A percentile compares a stretch with the other conserved stretches of the same genome.
Conservation (phyloP, 1,284 basidiomycete genomes). For the Microbotryomycetes sp. region DNA sequence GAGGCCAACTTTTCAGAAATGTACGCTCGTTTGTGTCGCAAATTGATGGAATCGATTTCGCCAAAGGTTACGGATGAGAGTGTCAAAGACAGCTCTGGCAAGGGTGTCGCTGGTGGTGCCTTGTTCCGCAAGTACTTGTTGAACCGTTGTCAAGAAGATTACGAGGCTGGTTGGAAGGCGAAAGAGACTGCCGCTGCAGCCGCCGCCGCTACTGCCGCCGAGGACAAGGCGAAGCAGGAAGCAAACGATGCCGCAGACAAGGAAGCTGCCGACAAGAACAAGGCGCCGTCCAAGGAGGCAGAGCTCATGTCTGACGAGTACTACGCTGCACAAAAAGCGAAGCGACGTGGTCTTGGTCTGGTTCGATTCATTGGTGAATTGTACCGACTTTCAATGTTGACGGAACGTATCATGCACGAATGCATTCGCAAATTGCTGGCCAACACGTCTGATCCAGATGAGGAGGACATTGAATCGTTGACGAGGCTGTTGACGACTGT, state of each 20-base stretch:
- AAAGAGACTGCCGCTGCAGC: constrained; percentile 51
- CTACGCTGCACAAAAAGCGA: constrained; percentile 92
- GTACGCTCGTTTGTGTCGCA: constrained; percentile 89
- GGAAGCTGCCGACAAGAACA: constrained; percentile 38
- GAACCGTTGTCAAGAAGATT: constrained; percentile 89
- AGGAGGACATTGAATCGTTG: constrained; percentile 94
- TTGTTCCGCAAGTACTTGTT: constrained; percentile 83
- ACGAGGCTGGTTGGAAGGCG: constrained; percentile 70
- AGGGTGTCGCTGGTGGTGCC: constrained; percentile 76
- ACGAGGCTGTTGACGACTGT: constrained; percentile 89
- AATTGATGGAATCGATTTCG: constrained; percentile 86
- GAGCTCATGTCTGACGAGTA: constrained; percentile 83
- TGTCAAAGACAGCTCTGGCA: constrained; percentile 67
- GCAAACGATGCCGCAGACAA: constrained; percentile 46
- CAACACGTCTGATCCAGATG: constrained; percentile 89
- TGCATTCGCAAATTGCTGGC: constrained; percentile 90
- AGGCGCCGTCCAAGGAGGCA: constrained; percentile 39
- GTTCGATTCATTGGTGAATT: constrained; percentile 97
- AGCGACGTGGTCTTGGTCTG: constrained; percentile 91
- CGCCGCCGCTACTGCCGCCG: constrained; percentile 51
- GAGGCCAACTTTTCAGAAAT: constrained; percentile 94
- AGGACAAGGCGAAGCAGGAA: constrained; percentile 52
- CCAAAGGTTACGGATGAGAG: constrained; percentile 79
- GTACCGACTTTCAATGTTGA: constrained; percentile 93
- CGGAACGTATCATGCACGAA: constrained; percentile 90